phyloP scores from a whole-genome alignment of 768 basidiomycete species.

The Tulasnella sp. region DNA sequence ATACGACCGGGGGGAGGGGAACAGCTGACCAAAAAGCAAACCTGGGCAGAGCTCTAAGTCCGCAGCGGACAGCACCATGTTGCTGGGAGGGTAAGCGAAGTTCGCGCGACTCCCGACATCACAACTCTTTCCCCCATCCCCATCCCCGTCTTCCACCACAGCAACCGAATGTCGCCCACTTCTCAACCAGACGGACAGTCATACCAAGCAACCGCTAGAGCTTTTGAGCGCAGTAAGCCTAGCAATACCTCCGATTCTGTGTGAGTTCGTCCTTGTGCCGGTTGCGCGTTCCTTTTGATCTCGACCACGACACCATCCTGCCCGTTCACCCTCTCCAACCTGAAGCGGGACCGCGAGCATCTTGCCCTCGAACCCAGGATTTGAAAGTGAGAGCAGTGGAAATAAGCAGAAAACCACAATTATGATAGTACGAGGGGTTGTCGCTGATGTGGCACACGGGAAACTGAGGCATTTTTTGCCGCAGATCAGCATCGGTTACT shows the following conservation, averaged over 20 bases:
- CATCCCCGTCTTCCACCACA: neutral
- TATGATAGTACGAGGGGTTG: neutral
- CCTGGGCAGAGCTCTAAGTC: too few relatives aligned
- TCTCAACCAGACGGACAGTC: neutral
- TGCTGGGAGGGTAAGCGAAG: too few relatives aligned
- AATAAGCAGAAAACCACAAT: neutral
- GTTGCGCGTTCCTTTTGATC: neutral
- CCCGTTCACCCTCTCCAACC: neutral
- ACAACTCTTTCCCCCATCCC: too few relatives aligned
- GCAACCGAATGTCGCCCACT: neutral
- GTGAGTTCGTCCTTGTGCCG: neutral
- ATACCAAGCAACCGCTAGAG: neutral
- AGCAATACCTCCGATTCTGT: neutral
- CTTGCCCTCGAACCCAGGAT: neutral
- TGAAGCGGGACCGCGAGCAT: neutral
- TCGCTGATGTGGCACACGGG: neutral
- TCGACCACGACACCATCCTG: neutral
- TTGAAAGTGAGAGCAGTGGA: neutral
- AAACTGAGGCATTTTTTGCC: neutral
- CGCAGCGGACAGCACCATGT: too few relatives aligned
- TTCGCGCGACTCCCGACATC: too few relatives aligned
- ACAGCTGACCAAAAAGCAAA: too few relatives aligned
- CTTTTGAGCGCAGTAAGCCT: neutral
- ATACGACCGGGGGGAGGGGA: too few relatives aligned
- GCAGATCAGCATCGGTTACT: neutral